These are phyloP conservation scores for Kwoniella dendrophila DNA, from an alignment of 768 basidiomycete species.

Conservation along the genomic window DNA sequence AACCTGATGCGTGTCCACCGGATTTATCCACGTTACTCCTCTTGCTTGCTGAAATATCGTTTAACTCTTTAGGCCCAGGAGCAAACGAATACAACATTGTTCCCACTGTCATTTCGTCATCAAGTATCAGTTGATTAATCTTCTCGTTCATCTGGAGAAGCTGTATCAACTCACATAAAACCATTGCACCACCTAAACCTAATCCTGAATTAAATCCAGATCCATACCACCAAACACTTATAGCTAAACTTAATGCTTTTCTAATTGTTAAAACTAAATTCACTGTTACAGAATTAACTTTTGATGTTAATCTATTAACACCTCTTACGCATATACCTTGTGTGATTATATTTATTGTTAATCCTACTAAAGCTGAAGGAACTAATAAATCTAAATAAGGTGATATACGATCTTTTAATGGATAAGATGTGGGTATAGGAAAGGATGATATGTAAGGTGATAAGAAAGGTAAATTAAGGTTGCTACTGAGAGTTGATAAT, in stretches of 20 bases:
- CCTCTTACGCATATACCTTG: conserved; percentile 82
- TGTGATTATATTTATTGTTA: conserved; percentile 68
- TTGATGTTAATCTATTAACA: conserved; percentile 76
- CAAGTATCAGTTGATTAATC: background rate
- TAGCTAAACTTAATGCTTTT: conserved; percentile 76
- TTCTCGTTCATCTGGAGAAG: background rate
- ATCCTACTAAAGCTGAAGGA: conserved; percentile 62
- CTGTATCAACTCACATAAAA: conserved; percentile 59
- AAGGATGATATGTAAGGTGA: background rate
- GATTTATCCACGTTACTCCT: background rate
- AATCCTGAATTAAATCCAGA: conserved; percentile 70
- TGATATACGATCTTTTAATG: background rate
- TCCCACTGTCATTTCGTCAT: conserved; percentile 4
- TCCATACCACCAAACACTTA: conserved; percentile 84
- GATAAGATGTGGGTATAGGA: background rate
- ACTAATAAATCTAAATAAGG: conserved; percentile 32
- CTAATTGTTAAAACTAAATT: conserved; percentile 77
- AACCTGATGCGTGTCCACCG: background rate
- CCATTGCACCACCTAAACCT: conserved; percentile 70
- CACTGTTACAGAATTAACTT: conserved; percentile 77
- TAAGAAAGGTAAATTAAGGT: conserved; percentile 17
- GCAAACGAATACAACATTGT: conserved; percentile 21
- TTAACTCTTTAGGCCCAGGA: conserved; percentile 15
- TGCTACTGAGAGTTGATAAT: conserved; percentile 22
- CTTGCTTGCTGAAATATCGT: background rate